Percentiles rank a stretch among this genome's conserved stretches.
These are phyloP conservation scores for Cercospora zeae-maydis DNA, from an alignment of 2,329 filamentous ascomycete genomes.

Conservation along the genomic window DNA sequence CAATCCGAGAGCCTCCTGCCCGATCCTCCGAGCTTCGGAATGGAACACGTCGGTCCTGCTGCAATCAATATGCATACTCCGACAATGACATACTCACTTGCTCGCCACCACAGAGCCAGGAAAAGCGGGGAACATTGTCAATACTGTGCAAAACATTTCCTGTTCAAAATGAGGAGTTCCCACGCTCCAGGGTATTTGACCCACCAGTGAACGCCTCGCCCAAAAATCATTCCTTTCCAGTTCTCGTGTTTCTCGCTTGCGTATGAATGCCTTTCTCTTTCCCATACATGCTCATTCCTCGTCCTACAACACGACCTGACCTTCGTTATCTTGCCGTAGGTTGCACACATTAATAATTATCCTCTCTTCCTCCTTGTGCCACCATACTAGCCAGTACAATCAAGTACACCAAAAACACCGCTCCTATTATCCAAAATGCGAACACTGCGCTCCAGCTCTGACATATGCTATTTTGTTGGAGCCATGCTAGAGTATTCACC, in stretches of 20 bases:
- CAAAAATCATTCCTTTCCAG: not conserved
- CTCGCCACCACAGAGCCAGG: not conserved
- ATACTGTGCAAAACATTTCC: slow-evolving; percentile 3
- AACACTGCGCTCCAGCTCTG: slow-evolving; percentile 62
- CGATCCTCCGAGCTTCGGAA: not conserved
- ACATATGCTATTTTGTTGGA: slow-evolving; percentile 62
- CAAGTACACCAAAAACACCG: slow-evolving; percentile 64
- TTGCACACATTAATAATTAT: slow-evolving; percentile 12
- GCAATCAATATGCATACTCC: not conserved
- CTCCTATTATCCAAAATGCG: slow-evolving; percentile 61
- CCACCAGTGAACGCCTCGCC: slow-evolving; percentile 6
- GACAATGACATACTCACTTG: not conserved
- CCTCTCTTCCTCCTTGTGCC: slow-evolving; percentile 31
- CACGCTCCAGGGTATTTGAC: slow-evolving; percentile 3
- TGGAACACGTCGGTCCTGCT: not conserved
- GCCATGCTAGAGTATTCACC: slow-evolving; percentile 57
- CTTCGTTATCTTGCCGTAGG: not conserved
- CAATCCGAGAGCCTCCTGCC: not conserved
- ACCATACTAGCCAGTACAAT: slow-evolving; percentile 53
- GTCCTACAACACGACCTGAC: not conserved
- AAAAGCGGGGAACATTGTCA: not conserved
- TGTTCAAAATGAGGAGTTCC: not conserved
- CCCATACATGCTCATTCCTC: not conserved
- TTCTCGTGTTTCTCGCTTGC: not conserved
- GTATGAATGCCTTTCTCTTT: not conserved